phyloP scores from a whole-genome alignment of 2,329 filamentous ascomycete genomes.

The Pseudofabraea citricarpa region DNA sequence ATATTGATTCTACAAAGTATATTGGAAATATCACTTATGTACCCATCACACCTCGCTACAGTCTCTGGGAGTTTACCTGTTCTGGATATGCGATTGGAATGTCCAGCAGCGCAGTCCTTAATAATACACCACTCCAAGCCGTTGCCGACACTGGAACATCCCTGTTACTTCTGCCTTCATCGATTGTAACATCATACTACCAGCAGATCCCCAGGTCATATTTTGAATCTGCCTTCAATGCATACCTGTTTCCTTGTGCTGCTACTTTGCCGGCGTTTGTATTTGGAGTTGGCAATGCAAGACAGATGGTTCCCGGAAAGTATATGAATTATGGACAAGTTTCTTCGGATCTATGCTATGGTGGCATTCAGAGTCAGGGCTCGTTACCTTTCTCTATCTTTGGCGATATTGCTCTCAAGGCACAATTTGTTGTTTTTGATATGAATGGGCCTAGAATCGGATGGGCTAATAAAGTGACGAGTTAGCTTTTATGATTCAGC shows the following conservation, averaged over 20 bases:
- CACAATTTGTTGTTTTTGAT: slow-evolving; percentile 30
- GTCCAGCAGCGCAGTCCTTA: slow-evolving; percentile 43
- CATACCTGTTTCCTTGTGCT: slow-evolving; percentile 26
- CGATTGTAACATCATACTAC: slow-evolving; percentile 29
- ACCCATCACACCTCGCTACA: slow-evolving; percentile 33
- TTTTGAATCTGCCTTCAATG: slow-evolving; percentile 13
- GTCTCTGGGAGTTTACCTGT: slow-evolving; percentile 49
- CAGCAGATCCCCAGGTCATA: slow-evolving; percentile 19
- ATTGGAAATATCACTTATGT: slow-evolving; percentile 45
- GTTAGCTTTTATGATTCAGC: too few relatives aligned
- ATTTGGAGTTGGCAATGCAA: slow-evolving; percentile 21
- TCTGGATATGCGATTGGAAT: slow-evolving; percentile 38
- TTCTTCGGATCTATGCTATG: slow-evolving; percentile 8
- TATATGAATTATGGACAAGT: slow-evolving; percentile 27
- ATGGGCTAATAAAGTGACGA: background rate
- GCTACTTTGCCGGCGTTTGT: slow-evolving; percentile 25
- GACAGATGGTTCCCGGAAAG: slow-evolving; percentile 25
- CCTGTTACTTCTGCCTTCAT: slow-evolving; percentile 26
- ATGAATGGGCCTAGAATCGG: slow-evolving; percentile 4
- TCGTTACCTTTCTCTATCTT: slow-evolving; percentile 23
- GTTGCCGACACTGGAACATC: slow-evolving; percentile 33
- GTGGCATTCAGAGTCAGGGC: slow-evolving; percentile 14
- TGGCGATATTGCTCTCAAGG: slow-evolving; percentile 27
- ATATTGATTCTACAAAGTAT: slow-evolving; percentile 44
- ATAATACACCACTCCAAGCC: slow-evolving; percentile 24